These are phyloP conservation scores for Podila minutissima DNA, from an alignment of 192 early-diverging fungal genomes.

Conservation along the genomic window DNA sequence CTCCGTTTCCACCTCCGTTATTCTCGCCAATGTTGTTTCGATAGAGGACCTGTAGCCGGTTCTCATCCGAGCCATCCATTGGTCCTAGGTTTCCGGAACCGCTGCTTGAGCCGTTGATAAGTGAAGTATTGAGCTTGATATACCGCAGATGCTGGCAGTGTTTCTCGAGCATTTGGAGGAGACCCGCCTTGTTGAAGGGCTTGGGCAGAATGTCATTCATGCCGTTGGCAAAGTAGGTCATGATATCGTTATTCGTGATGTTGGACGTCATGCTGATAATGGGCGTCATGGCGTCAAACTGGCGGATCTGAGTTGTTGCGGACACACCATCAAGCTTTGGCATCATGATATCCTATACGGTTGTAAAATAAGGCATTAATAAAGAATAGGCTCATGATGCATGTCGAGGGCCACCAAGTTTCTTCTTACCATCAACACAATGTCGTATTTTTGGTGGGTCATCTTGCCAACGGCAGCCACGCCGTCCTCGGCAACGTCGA, in stretches of 20 bases:
- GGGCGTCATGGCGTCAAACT: constrained; percentile 74
- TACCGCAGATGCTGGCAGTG: constrained; percentile 63
- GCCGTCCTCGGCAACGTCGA: constrained; percentile 78
- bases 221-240: constrained; percentile 72
- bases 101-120: not conserved
- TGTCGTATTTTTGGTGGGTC: constrained; percentile 73
- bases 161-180: constrained; percentile 66
- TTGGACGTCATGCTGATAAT: constrained; percentile 84
- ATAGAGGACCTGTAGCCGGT: constrained; percentile 26
- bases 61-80: constrained; percentile 8
- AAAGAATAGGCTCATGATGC: not conserved
- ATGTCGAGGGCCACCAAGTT: too few species aligned
- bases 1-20: not conserved
- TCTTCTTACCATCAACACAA: constrained; percentile 72
- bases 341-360: constrained; percentile 73
- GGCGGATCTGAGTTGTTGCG: constrained; percentile 75
- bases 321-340: constrained; percentile 76
- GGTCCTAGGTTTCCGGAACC: not conserved
- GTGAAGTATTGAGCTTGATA: constrained; percentile 38
- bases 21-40: constrained; percentile 1
- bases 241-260: constrained; percentile 69
- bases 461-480: constrained; percentile 71
- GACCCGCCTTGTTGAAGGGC: constrained; percentile 65
- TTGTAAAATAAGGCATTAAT: not conserved
- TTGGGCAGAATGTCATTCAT: constrained; percentile 83